phyloP scores from a whole-genome alignment of 2,329 filamentous ascomycete species.

The Exophiala xenobiotica region DNA sequence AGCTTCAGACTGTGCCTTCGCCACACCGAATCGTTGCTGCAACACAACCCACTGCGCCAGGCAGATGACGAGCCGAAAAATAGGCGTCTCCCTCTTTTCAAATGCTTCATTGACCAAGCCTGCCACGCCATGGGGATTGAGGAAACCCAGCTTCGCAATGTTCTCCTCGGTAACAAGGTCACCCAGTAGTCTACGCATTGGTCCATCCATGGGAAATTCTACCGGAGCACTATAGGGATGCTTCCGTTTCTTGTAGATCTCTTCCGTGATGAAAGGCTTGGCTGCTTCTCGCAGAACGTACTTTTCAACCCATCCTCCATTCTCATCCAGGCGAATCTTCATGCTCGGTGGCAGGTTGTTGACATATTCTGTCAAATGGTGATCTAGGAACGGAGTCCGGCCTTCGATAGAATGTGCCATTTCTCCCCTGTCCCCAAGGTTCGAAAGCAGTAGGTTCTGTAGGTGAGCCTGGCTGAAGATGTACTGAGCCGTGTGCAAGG shows the following conservation, averaged over 20 bases:
- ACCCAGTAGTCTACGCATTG: constrained; percentile 39
- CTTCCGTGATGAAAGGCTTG: constrained; percentile 52
- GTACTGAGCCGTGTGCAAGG: constrained; percentile 42
- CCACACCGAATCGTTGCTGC: constrained; percentile 44
- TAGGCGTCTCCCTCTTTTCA: constrained; percentile 35
- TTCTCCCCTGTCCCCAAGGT: constrained; percentile 47
- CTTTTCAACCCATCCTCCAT: constrained; percentile 45
- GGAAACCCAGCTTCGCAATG: constrained; percentile 43
- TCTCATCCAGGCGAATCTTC: constrained; percentile 37
- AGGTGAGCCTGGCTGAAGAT: constrained; percentile 40
- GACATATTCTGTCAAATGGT: constrained; percentile 35
- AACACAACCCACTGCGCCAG: constrained; percentile 49
- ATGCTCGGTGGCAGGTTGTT: constrained; percentile 35
- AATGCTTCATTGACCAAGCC: constrained; percentile 43
- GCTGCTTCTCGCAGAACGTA: constrained; percentile 53
- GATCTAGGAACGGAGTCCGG: constrained; percentile 36
- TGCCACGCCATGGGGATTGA: constrained; percentile 40
- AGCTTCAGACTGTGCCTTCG: constrained; percentile 31
- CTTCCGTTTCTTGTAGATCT: constrained; percentile 53
- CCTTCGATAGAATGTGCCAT: constrained; percentile 35
- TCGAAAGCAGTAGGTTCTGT: constrained; percentile 42
- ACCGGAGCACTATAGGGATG: constrained; percentile 52
- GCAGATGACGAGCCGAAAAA: constrained; percentile 41
- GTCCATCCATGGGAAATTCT: constrained; percentile 43
- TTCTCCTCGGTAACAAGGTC: constrained; percentile 39